phyloP scores from a whole-genome alignment of 2,329 filamentous ascomycete species.

The Emmonsiellopsis sp. region DNA sequence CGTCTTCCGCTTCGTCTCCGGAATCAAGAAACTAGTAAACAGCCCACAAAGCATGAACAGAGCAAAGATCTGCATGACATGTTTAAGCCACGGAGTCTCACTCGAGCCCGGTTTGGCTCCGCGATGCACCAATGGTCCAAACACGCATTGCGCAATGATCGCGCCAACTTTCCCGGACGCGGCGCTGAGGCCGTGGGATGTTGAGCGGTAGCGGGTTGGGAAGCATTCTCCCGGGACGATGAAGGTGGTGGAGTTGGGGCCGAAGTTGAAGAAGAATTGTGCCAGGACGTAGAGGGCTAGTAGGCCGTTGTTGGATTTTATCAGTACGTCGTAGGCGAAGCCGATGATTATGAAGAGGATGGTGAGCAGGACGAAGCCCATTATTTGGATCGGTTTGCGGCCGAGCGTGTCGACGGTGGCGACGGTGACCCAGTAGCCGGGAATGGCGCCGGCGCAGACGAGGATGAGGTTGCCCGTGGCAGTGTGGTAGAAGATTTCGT shows the following conservation, averaged over 20 bases:
- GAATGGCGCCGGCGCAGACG: slow-evolving; percentile 68
- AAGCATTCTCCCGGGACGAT: slow-evolving; percentile 58
- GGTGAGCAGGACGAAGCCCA: slow-evolving; percentile 54
- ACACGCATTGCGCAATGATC: slow-evolving; percentile 58
- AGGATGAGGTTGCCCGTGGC: slow-evolving; percentile 72
- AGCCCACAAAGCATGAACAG: slow-evolving; percentile 71
- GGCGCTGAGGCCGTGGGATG: slow-evolving; percentile 58
- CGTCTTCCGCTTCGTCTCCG: slow-evolving; percentile 66
- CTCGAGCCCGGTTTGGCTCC: slow-evolving; percentile 45
- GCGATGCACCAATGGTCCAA: slow-evolving; percentile 52
- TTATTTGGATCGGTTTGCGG: slow-evolving; percentile 65
- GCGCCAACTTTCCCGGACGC: slow-evolving; percentile 60
- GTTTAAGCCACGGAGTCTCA: slow-evolving; percentile 58
- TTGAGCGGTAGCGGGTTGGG: slow-evolving; percentile 54
- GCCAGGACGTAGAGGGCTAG: slow-evolving; percentile 55
- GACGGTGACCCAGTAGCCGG: slow-evolving; percentile 75
- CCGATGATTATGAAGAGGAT: slow-evolving; percentile 55
- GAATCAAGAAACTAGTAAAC: slow-evolving; percentile 61
- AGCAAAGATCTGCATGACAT: slow-evolving; percentile 68
- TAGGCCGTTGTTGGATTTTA: slow-evolving; percentile 36
- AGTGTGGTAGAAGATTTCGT: slow-evolving; percentile 63
- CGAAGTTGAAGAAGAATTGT: slow-evolving; percentile 49
- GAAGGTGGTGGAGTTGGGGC: slow-evolving; percentile 55
- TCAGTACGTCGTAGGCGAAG: slow-evolving; percentile 41
- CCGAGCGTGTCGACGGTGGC: slow-evolving; percentile 64